Conservation (phyloP, 2,329 filamentous ascomycete genomes). For the Thielaviopsis punctulata region DNA sequence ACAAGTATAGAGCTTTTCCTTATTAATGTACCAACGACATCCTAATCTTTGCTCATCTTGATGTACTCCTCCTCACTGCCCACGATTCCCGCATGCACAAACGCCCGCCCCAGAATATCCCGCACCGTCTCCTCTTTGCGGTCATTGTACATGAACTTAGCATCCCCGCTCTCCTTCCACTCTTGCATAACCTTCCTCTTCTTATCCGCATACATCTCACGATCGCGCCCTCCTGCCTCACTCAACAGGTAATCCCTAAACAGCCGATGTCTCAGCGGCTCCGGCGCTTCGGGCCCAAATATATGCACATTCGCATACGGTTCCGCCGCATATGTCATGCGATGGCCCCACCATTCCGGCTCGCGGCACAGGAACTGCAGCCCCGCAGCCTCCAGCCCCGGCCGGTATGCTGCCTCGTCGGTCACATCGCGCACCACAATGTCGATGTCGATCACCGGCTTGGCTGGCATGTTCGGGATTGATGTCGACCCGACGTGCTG, state of each 20-base stretch:
- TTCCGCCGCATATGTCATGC: slow-evolving; percentile 22
- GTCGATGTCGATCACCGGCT: slow-evolving; percentile 35
- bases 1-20: too few species aligned
- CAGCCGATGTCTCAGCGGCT: slow-evolving; percentile 25
- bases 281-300: slow-evolving; percentile 25
- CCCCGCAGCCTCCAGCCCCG: slow-evolving; percentile 24
- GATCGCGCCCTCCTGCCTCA: slow-evolving; percentile 20
- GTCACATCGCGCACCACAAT: slow-evolving; percentile 24
- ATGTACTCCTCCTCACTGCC: not conserved
- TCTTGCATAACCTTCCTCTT: slow-evolving; percentile 22
- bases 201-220: slow-evolving; percentile 21
- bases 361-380: slow-evolving; percentile 31
- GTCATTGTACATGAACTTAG: slow-evolving; percentile 22
- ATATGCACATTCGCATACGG: slow-evolving; percentile 28
- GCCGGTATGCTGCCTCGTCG: slow-evolving; percentile 26
- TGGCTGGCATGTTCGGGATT: slow-evolving; percentile 30
- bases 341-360: slow-evolving; percentile 30
- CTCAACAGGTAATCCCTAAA: slow-evolving; percentile 28
- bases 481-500: slow-evolving; percentile 34
- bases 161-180: slow-evolving; percentile 18
- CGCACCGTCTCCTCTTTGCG: slow-evolving; percentile 25
- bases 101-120: slow-evolving; percentile 21
- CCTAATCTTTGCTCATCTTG: not conserved
- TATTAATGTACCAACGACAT: too few species aligned
- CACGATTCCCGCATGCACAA: slow-evolving; percentile 5